phyloP scores from a whole-genome alignment of 495 filamentous ascomycete genomes.

The Penicillium odoratum region DNA sequence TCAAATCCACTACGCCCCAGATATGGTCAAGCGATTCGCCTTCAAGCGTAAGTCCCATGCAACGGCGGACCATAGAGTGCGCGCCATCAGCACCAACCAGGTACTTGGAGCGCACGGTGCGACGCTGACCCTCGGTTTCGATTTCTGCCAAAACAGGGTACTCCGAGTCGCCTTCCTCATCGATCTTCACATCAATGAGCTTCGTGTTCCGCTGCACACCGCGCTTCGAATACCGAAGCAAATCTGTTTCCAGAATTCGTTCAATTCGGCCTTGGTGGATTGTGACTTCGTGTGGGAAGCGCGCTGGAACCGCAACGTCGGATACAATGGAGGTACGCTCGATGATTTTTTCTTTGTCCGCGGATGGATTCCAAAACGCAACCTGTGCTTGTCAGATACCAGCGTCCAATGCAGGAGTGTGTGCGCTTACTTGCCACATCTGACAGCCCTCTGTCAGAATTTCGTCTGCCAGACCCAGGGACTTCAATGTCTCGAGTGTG shows the following conservation, averaged over 20 bases:
- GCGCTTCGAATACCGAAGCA: constrained; percentile 48
- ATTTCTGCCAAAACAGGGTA: constrained; percentile 37
- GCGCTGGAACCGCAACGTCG: constrained; percentile 47
- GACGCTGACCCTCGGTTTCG: constrained; percentile 46
- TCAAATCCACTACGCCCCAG: constrained; percentile 66
- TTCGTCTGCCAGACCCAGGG: constrained; percentile 38
- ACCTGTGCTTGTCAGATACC: constrained; percentile 29
- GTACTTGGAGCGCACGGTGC: constrained; percentile 58
- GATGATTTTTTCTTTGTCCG: constrained; percentile 48
- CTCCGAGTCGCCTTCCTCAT: constrained; percentile 59
- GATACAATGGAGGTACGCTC: constrained; percentile 51
- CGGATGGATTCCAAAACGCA: constrained; percentile 51
- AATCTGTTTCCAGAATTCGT: constrained; percentile 58
- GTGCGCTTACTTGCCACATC: constrained; percentile 41
- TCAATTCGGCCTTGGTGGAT: constrained; percentile 65
- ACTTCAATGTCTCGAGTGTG: constrained; percentile 63
- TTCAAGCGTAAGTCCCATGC: constrained; percentile 57
- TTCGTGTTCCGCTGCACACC: constrained; percentile 51
- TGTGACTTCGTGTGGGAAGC: constrained; percentile 55
- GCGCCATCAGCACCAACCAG: constrained; percentile 70
- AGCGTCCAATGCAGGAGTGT: constrained; percentile 24
- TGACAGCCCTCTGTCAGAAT: constrained; percentile 40
- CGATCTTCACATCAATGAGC: constrained; percentile 54
- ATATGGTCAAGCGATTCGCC: constrained; percentile 66
- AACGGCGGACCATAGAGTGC: constrained; percentile 58